phyloP scores from a whole-genome alignment of 164 flowering plant genomes.

The Vitis amurensis region DNA sequence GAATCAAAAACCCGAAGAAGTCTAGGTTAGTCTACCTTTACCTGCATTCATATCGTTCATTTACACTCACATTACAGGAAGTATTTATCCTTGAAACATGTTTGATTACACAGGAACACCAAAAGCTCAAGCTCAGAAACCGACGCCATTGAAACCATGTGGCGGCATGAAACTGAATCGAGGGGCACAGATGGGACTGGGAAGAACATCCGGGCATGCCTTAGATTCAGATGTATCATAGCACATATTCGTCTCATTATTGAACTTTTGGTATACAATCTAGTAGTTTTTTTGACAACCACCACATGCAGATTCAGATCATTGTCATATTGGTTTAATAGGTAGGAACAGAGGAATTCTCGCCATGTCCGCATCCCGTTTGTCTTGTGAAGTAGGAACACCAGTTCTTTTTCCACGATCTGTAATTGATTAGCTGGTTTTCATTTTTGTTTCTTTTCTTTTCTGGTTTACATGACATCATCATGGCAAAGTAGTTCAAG shows the following conservation, averaged over 20 bases:
- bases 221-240: conserved; percentile 57
- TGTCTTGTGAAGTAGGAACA: conserved; percentile 1
- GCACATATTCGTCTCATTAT: not conserved
- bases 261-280: too few relatives aligned
- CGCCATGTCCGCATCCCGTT: not conserved
- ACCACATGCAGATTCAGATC: not conserved
- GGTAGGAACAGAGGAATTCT: conserved; percentile 1
- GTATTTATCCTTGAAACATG: not conserved
- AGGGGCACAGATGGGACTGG: conserved; percentile 7
- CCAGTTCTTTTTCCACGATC: not conserved
- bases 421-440: not conserved
- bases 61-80: conserved; percentile 5
- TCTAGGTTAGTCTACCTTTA: conserved; percentile 35
- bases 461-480: too few relatives aligned
- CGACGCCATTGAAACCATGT: conserved; percentile 38
- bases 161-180: conserved; percentile 44
- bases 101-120: conserved; percentile 34
- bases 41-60: too few relatives aligned
- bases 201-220: conserved; percentile 40
- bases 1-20: conserved; percentile 31
- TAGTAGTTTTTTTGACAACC: too few relatives aligned
- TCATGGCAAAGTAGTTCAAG: too few relatives aligned
- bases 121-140: conserved; percentile 32
- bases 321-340: not conserved
- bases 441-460: too few relatives aligned